These are phyloP conservation scores for Rubia yunnanensis DNA, from an alignment of 257 asterid species.

Conservation along the genomic window DNA sequence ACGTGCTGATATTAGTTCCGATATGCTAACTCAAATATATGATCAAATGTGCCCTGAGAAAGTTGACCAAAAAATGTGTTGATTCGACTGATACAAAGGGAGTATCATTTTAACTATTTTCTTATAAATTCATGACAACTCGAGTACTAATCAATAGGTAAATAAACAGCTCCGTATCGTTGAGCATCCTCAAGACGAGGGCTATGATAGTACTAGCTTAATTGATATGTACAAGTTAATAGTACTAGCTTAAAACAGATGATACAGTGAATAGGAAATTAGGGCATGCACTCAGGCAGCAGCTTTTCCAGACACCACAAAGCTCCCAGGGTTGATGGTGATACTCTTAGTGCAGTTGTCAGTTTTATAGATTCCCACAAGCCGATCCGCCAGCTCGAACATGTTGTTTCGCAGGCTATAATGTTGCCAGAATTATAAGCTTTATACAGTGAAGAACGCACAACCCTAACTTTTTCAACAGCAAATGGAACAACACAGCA, in stretches of 20 bases:
- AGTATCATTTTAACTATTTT: no score
- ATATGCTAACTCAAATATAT: no score
- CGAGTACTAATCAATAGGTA: no score
- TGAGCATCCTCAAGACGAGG: no score
- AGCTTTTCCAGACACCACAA: conserved; percentile 64
- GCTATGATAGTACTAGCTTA: no score
- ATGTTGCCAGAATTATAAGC: neutral
- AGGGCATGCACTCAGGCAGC: conserved; percentile 26
- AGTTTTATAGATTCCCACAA: conserved; percentile 91
- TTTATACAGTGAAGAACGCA: neutral
- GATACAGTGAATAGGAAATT: neutral
- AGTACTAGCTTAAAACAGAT: neutral
- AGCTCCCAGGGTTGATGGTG: conserved; percentile 89
- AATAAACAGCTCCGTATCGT: no score
- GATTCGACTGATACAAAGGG: no score
- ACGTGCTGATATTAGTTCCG: no score
- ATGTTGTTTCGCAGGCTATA: conserved; percentile 90
- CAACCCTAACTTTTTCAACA: neutral
- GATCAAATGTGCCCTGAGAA: no score
- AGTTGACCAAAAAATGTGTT: no score
- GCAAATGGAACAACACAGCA: neutral
- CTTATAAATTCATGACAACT: no score
- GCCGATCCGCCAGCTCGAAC: conserved; percentile 94
- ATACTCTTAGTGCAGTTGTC: conserved; percentile 96
- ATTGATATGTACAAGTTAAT: neutral